Base-by-base conservation (phyloP, 805 yeast species). In the Candida adriatica region DNA sequence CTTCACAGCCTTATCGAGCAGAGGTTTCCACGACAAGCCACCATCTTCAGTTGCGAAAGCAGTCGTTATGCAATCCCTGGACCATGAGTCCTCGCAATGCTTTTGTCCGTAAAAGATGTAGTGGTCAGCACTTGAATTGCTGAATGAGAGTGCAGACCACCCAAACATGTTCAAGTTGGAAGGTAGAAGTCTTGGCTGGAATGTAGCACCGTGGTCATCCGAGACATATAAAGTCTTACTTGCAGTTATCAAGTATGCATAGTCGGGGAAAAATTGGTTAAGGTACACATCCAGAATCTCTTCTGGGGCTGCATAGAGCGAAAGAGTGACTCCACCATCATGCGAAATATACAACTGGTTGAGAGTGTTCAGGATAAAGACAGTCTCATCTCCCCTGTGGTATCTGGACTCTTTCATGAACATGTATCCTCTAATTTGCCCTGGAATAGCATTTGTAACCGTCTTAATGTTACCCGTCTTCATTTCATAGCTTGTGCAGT, bases 71-170 rank as follows among this genome's bases (percentile, higher is more conserved):
- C 96, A 90, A 8, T 15, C 11, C 3, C 24, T 18, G 8, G 49
- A 37, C 25, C 21, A 46, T 14, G 32, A 29, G 7, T 39, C 27
- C 8, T 46, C 47, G 55, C 94, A 81, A 10, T 68, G 65, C 22
- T 67, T 64, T 18, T 70, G 70, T 4, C 92, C 83, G 46, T 71
- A 71, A 68, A 79, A 80, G 13, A 92, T 75, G 41, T 86, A 71
- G 36, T 70, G 62, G 3, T 67, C 56, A 1, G 66, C 46, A 32
- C 73, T 62, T 2, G 52, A 52, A 17, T 75, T 73, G 49, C 77
- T 77, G 64, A 86, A 88, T 3, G 75, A 58, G 24, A 87, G 49
- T 0, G 70, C 61, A 37, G 37, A 79, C 56, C 42, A 68, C 61
- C 43, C 47, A 13, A 61, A 56, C 11, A 69, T 53, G 3, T 92